Base-by-base conservation (phyloP, 371 early-diverging fungal genomes). In the Hamiltosporidium tvaerminnensis region DNA sequence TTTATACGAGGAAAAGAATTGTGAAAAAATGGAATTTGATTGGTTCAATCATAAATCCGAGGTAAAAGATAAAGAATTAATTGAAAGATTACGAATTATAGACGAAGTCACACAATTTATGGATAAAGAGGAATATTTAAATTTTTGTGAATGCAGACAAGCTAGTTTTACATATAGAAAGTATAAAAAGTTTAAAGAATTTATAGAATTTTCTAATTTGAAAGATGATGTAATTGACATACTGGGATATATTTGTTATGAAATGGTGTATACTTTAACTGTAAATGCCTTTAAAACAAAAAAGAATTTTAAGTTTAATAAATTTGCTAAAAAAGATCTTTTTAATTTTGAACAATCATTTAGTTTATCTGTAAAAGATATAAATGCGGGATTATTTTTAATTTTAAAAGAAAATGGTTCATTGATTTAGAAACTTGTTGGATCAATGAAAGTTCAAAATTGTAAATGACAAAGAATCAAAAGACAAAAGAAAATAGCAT, bases 81-180 rank as follows among this genome's bases (percentile, higher is more conserved):
- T 44, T 44, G 44, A 44, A 44, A 44, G 44, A 44, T 14, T 44
- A 44, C 7, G 14, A 44, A 44, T 7, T 9, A 44, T 44, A 44
- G 93, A 95, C 66, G 85, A 86, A 61, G 81, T 90, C 2, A 96
- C 96, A 7, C 80, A 83, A 34, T 85, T 83, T 5, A 96, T 96
- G 96, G 87, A 90, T 34, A 83, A 89, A 65, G 92, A 92, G 38
- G 92, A 96, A 80, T 96, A 96, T 73, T 89, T 92, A 16, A 87
- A 90, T 76, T 96, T 90, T 72, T 86, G 92, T 23, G 94, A 94
- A 74, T 93, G 94, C 75, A 81, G 94, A 34, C 90, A 90, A 74
- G 93, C 96, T 0, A 88, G 89, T 0, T 96, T 96, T 65, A 90
- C 90, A 0, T 92, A 86, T 77, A 86, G 90, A 61, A 92, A 93